phyloP scores from a whole-genome alignment of 2,329 filamentous ascomycete species.

The Didymella arachidicola region DNA sequence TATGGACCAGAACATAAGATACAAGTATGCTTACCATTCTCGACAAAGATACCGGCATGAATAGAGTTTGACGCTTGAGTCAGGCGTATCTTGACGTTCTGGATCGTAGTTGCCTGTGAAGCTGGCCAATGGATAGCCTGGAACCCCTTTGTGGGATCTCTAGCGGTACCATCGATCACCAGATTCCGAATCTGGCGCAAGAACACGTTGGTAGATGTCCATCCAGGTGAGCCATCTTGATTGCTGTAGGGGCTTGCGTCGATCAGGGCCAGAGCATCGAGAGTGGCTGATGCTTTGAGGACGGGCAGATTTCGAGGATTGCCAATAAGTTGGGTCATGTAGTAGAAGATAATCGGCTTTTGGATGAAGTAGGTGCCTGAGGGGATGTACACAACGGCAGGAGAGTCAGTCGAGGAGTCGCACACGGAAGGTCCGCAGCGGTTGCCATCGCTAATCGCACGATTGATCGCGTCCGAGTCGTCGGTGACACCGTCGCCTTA shows the following conservation, averaged over 20 bases:
- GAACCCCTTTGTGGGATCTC: slow-evolving; percentile 55
- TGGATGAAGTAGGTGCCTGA: slow-evolving; percentile 63
- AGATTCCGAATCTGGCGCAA: slow-evolving; percentile 72
- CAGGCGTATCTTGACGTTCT: slow-evolving; percentile 58
- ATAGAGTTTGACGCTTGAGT: slow-evolving; percentile 53
- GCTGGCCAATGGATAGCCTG: slow-evolving; percentile 60
- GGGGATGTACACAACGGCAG: slow-evolving; percentile 66
- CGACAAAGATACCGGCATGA: slow-evolving; percentile 59
- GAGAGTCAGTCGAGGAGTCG: slow-evolving; percentile 59
- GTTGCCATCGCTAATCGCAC: slow-evolving; percentile 54
- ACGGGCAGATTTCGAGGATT: slow-evolving; percentile 65
- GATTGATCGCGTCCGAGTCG: slow-evolving; percentile 64
- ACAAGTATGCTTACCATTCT: slow-evolving; percentile 43
- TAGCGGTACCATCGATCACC: slow-evolving; percentile 63
- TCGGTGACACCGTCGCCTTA: slow-evolving; percentile 51
- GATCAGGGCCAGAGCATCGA: slow-evolving; percentile 65
- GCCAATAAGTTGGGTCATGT: slow-evolving; percentile 69
- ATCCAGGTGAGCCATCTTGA: slow-evolving; percentile 50
- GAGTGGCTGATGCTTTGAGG: slow-evolving; percentile 62
- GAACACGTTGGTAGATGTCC: slow-evolving; percentile 68
- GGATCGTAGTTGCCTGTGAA: slow-evolving; percentile 57
- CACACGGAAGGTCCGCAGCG: slow-evolving; percentile 56
- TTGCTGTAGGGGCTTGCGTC: slow-evolving; percentile 63
- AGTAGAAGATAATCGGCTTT: slow-evolving; percentile 67
- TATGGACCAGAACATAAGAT: background rate